These are phyloP conservation scores for Phoenix roebelenii DNA, from an alignment of 176 grass and related monocot species.

Conservation along the genomic window DNA sequence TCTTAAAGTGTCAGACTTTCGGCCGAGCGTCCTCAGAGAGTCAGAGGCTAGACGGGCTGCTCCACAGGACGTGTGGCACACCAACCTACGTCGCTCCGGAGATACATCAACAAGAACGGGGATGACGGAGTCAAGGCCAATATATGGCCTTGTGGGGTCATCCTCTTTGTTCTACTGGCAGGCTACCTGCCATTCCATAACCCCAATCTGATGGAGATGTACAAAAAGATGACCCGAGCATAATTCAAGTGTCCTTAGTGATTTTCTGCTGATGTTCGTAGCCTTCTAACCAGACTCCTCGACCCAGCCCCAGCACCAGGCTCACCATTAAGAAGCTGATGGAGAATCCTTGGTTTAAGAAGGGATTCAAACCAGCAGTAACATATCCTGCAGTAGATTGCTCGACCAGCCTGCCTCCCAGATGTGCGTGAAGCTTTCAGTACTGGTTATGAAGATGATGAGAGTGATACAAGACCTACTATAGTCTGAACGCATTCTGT, in stretches of 20 bases:
- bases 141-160: conserved; percentile 87
- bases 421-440: conserved; percentile 69
- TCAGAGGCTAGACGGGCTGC: conserved; percentile 57
- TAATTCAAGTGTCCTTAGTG: conserved; percentile 66
- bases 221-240: conserved; percentile 62
- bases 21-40: conserved; percentile 57
- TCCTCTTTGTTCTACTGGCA: conserved; percentile 73
- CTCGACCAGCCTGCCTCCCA: conserved; percentile 27
- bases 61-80: conserved; percentile 75
- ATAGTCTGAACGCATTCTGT: conserved; percentile 55
- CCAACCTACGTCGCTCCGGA: conserved; percentile 81
- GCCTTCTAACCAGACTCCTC: conserved; percentile 53
- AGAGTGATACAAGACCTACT: conserved; percentile 20
- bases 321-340: conserved; percentile 60
- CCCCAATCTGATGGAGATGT: conserved; percentile 84
- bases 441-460: conserved; percentile 2
- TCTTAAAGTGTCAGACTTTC: conserved; percentile 83
- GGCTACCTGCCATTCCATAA: conserved; percentile 85
- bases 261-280: conserved; percentile 44
- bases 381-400: conserved; percentile 14
- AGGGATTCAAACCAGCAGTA: conserved; percentile 51
- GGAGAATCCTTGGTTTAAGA: conserved; percentile 68
- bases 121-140: conserved; percentile 89
- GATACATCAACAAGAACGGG: conserved; percentile 70
- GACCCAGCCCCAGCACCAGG: conserved; percentile 51